Base-by-base conservation (phyloP, 2,329 filamentous ascomycete genomes). In the Verticillium albo-atrum region DNA sequence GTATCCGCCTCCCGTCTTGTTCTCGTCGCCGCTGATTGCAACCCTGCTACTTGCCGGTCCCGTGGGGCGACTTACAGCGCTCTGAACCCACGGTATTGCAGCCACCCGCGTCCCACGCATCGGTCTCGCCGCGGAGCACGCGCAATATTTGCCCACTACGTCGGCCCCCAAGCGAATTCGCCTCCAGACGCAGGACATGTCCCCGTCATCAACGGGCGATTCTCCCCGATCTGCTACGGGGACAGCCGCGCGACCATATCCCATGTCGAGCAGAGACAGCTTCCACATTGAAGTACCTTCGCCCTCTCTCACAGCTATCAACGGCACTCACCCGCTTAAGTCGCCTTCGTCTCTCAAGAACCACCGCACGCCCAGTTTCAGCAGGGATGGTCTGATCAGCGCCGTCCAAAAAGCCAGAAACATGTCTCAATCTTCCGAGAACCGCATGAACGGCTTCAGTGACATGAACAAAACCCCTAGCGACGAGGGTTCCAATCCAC, bases 401-500 rank as follows among this genome's bases (percentile, higher is more conserved):
- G 77, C 81, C 27, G 78, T 81, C 34, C 79, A 82, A 64, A 85
- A 83, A 66, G 75, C 80, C 53, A 74, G 82, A 27, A 82, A 85
- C 65, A 70, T 83, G 57, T 84, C 82, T 26, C 82, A 85, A 67
- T 79, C 82, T 2, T 81, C 80, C 34, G 82, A 82, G 15, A 76
- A 79, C 59, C 74, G 74, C 35, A 68, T 71, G 63, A 79, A 79
- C 68, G 79, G 77, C 37, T 50, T 50, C 42, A 50, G 42, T 23
- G 42, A 50, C 20, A 73, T 76, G 61, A 75, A 79, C 66, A 82
- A 80, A 66, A 70, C 68, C 52, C 70, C 70, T 23, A 71, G 67
- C 67, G 81, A 86, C 64, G 82, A 87, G 67, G 79, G 79, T 58
- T 76, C 80, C 27, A 84, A 84, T 63, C 83, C 84, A 42, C 73